A percentile compares a stretch with the other conserved stretches of the same genome.
These are phyloP conservation scores for Alternaria triticimaculans DNA, from an alignment of 2,329 filamentous ascomycete species.

Conservation along the genomic window DNA sequence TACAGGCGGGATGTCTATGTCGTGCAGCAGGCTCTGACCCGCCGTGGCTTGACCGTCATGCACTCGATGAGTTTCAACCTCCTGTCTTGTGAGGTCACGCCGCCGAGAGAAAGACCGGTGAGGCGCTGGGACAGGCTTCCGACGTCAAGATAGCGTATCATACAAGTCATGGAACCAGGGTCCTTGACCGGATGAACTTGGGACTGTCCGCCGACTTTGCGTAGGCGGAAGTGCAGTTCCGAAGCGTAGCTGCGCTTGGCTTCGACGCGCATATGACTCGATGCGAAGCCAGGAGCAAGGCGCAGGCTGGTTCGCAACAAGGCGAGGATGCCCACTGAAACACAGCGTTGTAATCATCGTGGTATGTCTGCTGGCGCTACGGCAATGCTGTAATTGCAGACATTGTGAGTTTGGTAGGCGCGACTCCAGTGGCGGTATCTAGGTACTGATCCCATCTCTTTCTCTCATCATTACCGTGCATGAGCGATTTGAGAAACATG, in stretches of 20 bases:
- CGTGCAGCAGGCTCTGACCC: slow-evolving; percentile 28
- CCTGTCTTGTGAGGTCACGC: slow-evolving; percentile 15
- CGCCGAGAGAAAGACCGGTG: slow-evolving; percentile 8
- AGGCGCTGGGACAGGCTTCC: slow-evolving; percentile 12
- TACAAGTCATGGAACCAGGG: neutral
- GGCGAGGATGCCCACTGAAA: neutral
- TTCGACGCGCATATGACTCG: slow-evolving; percentile 6
- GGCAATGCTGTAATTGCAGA: neutral
- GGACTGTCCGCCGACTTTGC: slow-evolving; percentile 2
- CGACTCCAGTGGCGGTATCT: neutral
- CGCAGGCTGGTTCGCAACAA: neutral
- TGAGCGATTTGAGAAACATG: neutral
- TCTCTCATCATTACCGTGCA: neutral
- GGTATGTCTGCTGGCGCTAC: neutral
- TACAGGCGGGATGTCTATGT: slow-evolving; percentile 26
- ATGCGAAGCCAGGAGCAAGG: slow-evolving; percentile 1
- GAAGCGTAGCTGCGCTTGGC: neutral
- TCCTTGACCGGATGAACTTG: slow-evolving; percentile 4
- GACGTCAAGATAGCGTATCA: slow-evolving; percentile 4
- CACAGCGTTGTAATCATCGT: neutral
- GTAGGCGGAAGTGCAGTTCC: slow-evolving; percentile 10
- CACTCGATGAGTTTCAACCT: slow-evolving; percentile 22
- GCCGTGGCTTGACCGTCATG: slow-evolving; percentile 18
- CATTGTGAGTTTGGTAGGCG: neutral
- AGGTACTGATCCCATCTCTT: neutral